These are phyloP conservation scores for Mortierella sp. DNA, from an alignment of 371 early-diverging fungal species.

Conservation along the genomic window DNA sequence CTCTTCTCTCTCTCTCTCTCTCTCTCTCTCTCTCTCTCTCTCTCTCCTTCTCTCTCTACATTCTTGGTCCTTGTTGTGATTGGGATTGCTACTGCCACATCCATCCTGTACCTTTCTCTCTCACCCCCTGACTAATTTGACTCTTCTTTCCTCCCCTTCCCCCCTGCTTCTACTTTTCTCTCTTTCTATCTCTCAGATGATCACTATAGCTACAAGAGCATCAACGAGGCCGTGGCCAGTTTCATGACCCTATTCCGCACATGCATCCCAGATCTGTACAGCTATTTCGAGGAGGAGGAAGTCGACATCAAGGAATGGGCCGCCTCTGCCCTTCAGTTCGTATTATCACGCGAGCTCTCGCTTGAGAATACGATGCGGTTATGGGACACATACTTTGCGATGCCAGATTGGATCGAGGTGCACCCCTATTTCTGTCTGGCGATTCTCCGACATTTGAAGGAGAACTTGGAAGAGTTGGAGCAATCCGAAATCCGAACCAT, in stretches of 20 bases:
- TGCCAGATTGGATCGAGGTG: conserved; percentile 73
- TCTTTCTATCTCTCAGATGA: conserved; percentile 62
- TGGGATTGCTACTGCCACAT: too few relatives aligned
- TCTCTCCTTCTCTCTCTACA: too few relatives aligned
- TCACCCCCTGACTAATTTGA: conserved; percentile 9
- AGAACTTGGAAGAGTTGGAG: conserved; percentile 89
- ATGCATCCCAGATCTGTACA: conserved; percentile 79
- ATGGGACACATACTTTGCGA: conserved; percentile 89
- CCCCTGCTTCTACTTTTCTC: neutral
- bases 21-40: too few relatives aligned
- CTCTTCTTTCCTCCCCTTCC: neutral
- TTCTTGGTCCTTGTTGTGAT: too few relatives aligned
- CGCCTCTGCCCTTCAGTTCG: conserved; percentile 86
- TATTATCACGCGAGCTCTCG: conserved; percentile 85
- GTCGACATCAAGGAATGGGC: conserved; percentile 92
- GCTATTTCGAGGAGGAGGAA: conserved; percentile 96
- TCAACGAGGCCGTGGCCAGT: conserved; percentile 77
- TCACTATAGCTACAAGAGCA: conserved; percentile 61
- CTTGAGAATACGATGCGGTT: conserved; percentile 80
- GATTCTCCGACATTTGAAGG: conserved; percentile 63
- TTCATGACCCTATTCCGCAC: conserved; percentile 84
- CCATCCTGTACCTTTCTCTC: too few relatives aligned
- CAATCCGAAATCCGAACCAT: conserved; percentile 90
- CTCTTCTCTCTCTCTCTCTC: too few relatives aligned
- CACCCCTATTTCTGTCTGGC: conserved; percentile 84